Evolutionary conservation across 2,329 filamentous ascomycete species (phyloP), one percentile per base, ranked within the genome.

Genomic region (Coleophoma crateriformis): DNA sequence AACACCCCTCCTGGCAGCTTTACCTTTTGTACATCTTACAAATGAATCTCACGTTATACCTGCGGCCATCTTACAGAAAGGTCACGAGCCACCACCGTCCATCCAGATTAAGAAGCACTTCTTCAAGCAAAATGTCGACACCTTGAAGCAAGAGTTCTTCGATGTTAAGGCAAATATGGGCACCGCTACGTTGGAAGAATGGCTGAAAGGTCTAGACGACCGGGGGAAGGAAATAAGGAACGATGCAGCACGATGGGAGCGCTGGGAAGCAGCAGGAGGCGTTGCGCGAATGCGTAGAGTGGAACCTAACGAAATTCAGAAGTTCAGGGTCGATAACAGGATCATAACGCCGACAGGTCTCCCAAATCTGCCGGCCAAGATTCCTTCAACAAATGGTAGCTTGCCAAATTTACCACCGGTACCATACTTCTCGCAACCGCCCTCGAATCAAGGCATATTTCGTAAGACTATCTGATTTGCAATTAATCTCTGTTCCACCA

Each of bases 231-330:
- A 81, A 51, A 69, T 74, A 45, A 77, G 82, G 57, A 74, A 72
- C 11, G 82, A 87, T 62, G 76, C 80, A 32, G 75, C 79, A 27
- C 79, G 85, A 45, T 92, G 87, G 84, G 88, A 90, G 63, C 85
- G 82, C 67, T 74, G 38, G 73, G 74, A 44, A 71, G 71, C 33
- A 48, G 73, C 38, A 41, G 57, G 59, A 46, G 57, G 58, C 10
- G 42, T 64, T 19, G 34, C 52, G 32, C 51, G 53, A 45, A 62
- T 64, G 54, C 58, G 51, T 22, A 52, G 19, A 27, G 22, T 39
- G 7, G 52, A 53, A 27, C 35, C 27, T 13, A 48, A 50, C 38
- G 49, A 54, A 48, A 45, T 33, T n/a, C 35, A 27, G 38, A 56
- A 50, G 43, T 41, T 35, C n/a, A 43, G 43, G 27, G 39, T 19